phyloP scores from a whole-genome alignment of 495 filamentous ascomycete genomes.

The Paragyromitra xinjiangensis region DNA sequence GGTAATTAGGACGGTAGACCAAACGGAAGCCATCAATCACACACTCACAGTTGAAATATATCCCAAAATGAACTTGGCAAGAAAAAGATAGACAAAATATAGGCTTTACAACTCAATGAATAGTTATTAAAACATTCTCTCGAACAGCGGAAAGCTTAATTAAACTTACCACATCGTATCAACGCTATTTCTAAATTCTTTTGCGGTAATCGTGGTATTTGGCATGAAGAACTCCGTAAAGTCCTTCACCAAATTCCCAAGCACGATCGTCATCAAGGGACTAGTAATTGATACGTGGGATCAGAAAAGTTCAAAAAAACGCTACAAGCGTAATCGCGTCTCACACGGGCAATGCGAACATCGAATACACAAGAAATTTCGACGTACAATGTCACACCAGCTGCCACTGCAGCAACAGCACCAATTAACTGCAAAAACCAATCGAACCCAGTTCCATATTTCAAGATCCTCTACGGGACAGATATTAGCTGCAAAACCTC shows the following conservation, averaged over 20 bases:
- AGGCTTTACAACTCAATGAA: conserved; percentile 56
- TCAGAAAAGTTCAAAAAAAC: conserved; percentile 1
- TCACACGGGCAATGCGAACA: neutral
- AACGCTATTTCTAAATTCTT: conserved; percentile 24
- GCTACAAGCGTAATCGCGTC: neutral
- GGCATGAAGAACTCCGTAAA: conserved; percentile 47
- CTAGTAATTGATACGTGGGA: conserved; percentile 11
- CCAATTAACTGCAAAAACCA: conserved; percentile 43
- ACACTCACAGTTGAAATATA: conserved; percentile 61
- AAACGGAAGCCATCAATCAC: neutral
- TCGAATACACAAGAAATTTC: neutral
- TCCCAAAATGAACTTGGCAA: conserved; percentile 67
- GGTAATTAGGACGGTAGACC: neutral
- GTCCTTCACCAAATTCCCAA: conserved; percentile 48
- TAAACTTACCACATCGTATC: conserved; percentile 44
- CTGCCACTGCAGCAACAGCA: conserved; percentile 30
- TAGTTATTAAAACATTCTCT: conserved; percentile 36
- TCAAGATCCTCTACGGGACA: conserved; percentile 35
- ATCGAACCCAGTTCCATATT: conserved; percentile 45
- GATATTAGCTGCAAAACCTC: conserved; percentile 6
- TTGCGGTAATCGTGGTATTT: conserved; percentile 14
- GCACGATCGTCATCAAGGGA: conserved; percentile 59
- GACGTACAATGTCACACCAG: conserved; percentile 50
- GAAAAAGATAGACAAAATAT: conserved; percentile 71
- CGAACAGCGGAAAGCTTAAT: conserved; percentile 28